Evolutionary conservation across 495 filamentous ascomycete species (phyloP).

Genomic region (Penicilliopsis zonata): DNA sequence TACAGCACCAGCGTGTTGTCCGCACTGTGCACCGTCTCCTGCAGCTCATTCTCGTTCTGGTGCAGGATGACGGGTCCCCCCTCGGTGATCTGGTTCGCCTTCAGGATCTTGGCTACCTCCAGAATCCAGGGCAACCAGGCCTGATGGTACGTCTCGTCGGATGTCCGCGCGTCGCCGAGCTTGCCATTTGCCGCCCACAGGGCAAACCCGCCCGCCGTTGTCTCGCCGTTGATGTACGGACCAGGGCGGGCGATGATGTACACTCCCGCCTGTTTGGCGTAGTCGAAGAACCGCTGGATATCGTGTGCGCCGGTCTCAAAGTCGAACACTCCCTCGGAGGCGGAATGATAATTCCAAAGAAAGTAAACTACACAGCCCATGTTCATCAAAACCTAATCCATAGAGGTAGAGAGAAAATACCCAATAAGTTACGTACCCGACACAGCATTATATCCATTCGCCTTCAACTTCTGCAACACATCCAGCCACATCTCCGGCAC

Average conservation of each 20-base stretch:
- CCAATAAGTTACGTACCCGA: slow-evolving; percentile 7
- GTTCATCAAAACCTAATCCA: slow-evolving; percentile 3
- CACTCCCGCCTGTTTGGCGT: slow-evolving; percentile 43
- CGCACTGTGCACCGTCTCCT: slow-evolving; percentile 23
- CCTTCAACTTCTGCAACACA: slow-evolving; percentile 50
- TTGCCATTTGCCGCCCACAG: slow-evolving; percentile 41
- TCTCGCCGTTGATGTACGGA: slow-evolving; percentile 46
- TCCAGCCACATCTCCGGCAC: slow-evolving; percentile 50
- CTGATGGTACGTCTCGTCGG: slow-evolving; percentile 27
- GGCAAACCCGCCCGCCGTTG: slow-evolving; percentile 36
- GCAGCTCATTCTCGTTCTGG: slow-evolving; percentile 43
- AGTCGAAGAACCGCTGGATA: slow-evolving; percentile 39
- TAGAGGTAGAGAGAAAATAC: slow-evolving; percentile 8
- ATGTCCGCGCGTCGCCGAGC: slow-evolving; percentile 30
- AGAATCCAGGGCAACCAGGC: slow-evolving; percentile 33
- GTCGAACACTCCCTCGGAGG: slow-evolving; percentile 36
- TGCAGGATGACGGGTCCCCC: slow-evolving; percentile 40
- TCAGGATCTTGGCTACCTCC: slow-evolving; percentile 34
- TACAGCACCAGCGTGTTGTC: slow-evolving; percentile 33
- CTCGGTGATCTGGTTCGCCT: slow-evolving; percentile 36
- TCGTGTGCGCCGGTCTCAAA: slow-evolving; percentile 44
- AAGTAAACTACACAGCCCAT: slow-evolving; percentile 31
- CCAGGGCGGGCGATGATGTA: slow-evolving; percentile 48
- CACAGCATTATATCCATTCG: slow-evolving; percentile 44
- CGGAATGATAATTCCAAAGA: slow-evolving; percentile 44